phyloP scores from a whole-genome alignment of 805 yeast genomes.

The Sporopachydermia quercuum region DNA sequence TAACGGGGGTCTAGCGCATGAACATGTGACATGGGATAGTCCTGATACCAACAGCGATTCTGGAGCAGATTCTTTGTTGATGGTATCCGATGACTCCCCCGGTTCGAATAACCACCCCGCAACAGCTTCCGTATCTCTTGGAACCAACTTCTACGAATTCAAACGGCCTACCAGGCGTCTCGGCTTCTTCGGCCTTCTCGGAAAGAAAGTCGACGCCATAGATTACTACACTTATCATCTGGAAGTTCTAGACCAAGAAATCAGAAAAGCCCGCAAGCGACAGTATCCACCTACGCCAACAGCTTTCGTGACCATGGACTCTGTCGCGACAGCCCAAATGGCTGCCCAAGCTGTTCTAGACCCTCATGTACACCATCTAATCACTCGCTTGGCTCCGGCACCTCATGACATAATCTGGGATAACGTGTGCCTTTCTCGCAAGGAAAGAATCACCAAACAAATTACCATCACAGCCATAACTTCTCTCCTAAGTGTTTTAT shows the following conservation, averaged over 20 bases:
- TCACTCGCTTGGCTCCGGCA: conserved; percentile 82
- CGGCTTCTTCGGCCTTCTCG: conserved; percentile 50
- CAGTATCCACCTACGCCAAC: conserved; percentile 76
- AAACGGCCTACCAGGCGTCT: conserved; percentile 48
- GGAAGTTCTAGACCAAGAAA: conserved; percentile 55
- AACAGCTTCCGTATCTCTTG: conserved; percentile 2
- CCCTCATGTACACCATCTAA: conserved; percentile 72
- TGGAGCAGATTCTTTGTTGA: background rate
- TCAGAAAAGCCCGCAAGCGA: conserved; percentile 43
- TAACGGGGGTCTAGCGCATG: no score
- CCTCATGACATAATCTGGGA: conserved; percentile 94
- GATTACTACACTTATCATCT: conserved; percentile 58
- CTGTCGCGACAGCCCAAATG: conserved; percentile 92
- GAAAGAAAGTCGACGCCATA: conserved; percentile 67
- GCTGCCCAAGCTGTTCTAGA: conserved; percentile 91
- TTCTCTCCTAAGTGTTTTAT: conserved; percentile 51
- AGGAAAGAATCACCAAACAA: conserved; percentile 50
- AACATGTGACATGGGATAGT: background rate
- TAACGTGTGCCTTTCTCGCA: conserved; percentile 67
- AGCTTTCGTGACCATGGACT: conserved; percentile 89
- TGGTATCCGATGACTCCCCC: background rate
- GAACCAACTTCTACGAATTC: conserved; percentile 14
- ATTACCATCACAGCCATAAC: conserved; percentile 53
- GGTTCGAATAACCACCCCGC: background rate
- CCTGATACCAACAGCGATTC: background rate